phyloP scores from a whole-genome alignment of 176 grass and related monocot species.

The Areca catechu region DNA sequence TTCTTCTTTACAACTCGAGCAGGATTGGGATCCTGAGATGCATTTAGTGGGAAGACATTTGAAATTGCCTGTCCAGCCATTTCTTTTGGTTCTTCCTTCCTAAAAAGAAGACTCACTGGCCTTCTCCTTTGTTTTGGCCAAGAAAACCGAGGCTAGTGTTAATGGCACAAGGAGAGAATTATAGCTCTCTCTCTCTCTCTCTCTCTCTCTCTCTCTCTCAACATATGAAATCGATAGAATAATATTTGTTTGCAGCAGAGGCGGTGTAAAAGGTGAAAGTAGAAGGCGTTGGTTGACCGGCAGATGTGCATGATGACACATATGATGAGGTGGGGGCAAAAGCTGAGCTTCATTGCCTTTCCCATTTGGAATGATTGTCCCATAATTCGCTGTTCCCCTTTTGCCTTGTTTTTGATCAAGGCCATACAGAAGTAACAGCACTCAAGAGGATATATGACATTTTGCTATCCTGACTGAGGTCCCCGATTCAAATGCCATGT shows the following conservation, averaged over 20 bases:
- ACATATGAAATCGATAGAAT: conserved; percentile 12
- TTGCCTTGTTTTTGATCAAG: conserved; percentile 1
- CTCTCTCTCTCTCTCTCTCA: conserved; percentile 5
- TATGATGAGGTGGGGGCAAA: conserved; percentile 63
- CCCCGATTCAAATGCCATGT: neutral
- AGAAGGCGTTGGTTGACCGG: conserved; percentile 10
- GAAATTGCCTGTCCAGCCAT: conserved; percentile 53
- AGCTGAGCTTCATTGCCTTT: conserved; percentile 70
- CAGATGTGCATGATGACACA: conserved; percentile 44
- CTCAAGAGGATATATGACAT: neutral
- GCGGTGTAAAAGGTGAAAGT: conserved; percentile 38
- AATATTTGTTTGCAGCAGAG: conserved; percentile 4
- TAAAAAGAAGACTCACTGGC: conserved; percentile 32
- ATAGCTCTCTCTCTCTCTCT: conserved; percentile 14
- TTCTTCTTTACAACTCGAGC: conserved; percentile 77
- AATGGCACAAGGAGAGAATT: neutral
- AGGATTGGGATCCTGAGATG: conserved; percentile 22
- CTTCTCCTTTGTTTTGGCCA: conserved; percentile 35
- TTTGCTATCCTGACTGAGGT: neutral
- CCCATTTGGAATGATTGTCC: conserved; percentile 82
- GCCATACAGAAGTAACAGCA: neutral
- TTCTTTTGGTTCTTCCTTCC: conserved; percentile 11
- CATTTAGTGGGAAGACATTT: conserved; percentile 33
- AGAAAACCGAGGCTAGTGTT: conserved; percentile 31
- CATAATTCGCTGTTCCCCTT: conserved; percentile 51